These are phyloP conservation scores for Leucaena leucocephala DNA, from an alignment of 306 rosid species.

Conservation along the genomic window DNA sequence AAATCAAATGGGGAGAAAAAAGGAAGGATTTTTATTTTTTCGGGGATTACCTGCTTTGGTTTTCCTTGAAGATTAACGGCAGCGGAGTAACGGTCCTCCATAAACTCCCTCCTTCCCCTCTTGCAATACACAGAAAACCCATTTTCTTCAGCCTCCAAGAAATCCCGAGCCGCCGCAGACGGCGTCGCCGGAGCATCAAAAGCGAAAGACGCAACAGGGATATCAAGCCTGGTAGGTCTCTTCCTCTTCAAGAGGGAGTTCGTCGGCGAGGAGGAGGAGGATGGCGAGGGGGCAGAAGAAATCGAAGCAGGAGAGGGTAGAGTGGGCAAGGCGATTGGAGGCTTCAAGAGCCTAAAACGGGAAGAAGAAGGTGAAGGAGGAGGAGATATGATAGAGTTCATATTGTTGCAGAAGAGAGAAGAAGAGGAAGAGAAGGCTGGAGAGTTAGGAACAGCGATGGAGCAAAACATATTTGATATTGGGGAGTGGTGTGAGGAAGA, in stretches of 20 bases:
- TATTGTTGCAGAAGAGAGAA: constrained; percentile 12
- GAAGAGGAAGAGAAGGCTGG: constrained; percentile 10
- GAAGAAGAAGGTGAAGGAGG: constrained; percentile 61
- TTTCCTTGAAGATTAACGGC: constrained; percentile 69
- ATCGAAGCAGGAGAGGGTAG: background rate
- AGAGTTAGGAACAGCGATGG: constrained; percentile 1
- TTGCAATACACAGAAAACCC: constrained; percentile 80
- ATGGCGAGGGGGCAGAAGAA: background rate
- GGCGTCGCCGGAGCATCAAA: constrained; percentile 54
- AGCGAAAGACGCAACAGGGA: constrained; percentile 59
- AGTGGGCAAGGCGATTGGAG: constrained; percentile 45
- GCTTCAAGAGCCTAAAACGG: constrained; percentile 61
- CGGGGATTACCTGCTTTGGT: constrained; percentile 64
- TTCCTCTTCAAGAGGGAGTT: constrained; percentile 78
- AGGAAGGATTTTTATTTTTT: background rate
- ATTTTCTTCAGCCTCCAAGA: constrained; percentile 60
- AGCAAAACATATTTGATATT: background rate
- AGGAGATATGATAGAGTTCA: constrained; percentile 27
- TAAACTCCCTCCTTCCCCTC: constrained; percentile 82
- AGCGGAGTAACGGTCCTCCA: constrained; percentile 94
- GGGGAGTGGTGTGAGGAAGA: background rate
- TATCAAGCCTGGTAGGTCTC: constrained; percentile 74
- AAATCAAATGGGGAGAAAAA: background rate
- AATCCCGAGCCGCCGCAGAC: constrained; percentile 53
- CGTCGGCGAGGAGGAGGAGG: constrained; percentile 47